A percentile compares a stretch with the other conserved stretches of the same genome.
phyloP scores from a whole-genome alignment of 306 rosid genomes.

The Heteromeles arbutifolia region DNA sequence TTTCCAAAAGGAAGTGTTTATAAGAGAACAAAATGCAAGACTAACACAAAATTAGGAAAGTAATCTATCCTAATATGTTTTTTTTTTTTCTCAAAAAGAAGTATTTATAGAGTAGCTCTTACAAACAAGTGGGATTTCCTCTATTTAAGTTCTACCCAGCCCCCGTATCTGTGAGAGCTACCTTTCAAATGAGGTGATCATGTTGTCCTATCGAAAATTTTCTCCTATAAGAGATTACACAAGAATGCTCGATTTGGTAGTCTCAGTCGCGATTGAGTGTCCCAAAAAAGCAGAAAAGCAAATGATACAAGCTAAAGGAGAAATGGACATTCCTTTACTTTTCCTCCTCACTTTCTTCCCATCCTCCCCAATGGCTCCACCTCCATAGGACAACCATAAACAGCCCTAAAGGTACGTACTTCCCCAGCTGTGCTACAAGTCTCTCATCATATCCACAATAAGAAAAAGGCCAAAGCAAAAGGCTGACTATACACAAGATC shows the following conservation, averaged over 20 bases:
- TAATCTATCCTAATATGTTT: too few species aligned
- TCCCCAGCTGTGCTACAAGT: neutral
- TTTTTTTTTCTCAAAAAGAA: too few species aligned
- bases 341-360: neutral
- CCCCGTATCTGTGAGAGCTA: too few species aligned
- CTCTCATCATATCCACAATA: neutral
- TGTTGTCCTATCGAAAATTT: too few species aligned
- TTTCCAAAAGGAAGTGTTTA: too few species aligned
- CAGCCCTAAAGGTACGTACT: too few species aligned
- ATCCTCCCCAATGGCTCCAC: neutral
- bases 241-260: neutral
- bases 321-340: neutral
- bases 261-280: neutral
- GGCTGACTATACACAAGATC: neutral
- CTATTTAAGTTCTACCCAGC: too few species aligned
- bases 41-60: too few species aligned
- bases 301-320: neutral
- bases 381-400: neutral
- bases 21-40: too few species aligned
- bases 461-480: neutral
- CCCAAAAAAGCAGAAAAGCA: neutral
- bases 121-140: too few species aligned
- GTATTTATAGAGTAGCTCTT: too few species aligned
- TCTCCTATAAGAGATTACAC: neutral
- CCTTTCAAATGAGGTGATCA: too few species aligned